phyloP scores from a whole-genome alignment of 345 rosid genomes.

The Eucalyptus melliodora region DNA sequence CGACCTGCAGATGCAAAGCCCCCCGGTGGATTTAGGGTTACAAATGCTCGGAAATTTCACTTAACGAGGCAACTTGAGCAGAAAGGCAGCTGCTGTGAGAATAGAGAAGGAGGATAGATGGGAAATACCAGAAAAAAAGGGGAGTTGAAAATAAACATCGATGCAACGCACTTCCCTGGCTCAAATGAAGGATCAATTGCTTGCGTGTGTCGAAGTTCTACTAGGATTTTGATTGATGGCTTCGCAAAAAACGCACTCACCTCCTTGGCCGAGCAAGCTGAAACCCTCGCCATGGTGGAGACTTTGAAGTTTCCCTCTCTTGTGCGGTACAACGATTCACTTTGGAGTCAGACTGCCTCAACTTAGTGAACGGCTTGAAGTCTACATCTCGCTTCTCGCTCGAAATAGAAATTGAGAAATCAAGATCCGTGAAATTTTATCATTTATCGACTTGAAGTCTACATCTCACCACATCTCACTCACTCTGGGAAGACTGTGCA shows the following conservation, averaged over 20 bases:
- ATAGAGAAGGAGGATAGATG: neutral
- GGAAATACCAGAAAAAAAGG: too few species aligned
- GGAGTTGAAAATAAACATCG: too few species aligned
- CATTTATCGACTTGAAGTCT: neutral
- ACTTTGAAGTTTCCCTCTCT: neutral
- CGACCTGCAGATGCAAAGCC: neutral
- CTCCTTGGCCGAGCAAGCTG: neutral
- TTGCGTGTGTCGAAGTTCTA: neutral
- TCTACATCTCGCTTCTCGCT: too few species aligned
- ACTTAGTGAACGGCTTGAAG: neutral
- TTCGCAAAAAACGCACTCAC: too few species aligned
- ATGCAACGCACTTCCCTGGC: too few species aligned
- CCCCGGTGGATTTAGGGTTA: neutral
- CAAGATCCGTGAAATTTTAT: too few species aligned
- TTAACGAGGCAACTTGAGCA: neutral
- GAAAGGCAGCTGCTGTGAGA: neutral
- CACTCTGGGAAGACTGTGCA: neutral
- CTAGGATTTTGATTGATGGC: neutral
- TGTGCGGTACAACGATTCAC: neutral
- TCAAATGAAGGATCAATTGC: too few species aligned
- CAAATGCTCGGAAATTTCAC: neutral
- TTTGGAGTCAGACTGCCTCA: neutral
- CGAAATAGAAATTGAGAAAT: too few species aligned
- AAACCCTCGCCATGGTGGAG: neutral
- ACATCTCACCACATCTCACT: neutral